Percentiles rank a stretch among this genome's conserved stretches.
phyloP scores from a whole-genome alignment of 1,139 yeast genomes.

The Candida labiduridarum region DNA sequence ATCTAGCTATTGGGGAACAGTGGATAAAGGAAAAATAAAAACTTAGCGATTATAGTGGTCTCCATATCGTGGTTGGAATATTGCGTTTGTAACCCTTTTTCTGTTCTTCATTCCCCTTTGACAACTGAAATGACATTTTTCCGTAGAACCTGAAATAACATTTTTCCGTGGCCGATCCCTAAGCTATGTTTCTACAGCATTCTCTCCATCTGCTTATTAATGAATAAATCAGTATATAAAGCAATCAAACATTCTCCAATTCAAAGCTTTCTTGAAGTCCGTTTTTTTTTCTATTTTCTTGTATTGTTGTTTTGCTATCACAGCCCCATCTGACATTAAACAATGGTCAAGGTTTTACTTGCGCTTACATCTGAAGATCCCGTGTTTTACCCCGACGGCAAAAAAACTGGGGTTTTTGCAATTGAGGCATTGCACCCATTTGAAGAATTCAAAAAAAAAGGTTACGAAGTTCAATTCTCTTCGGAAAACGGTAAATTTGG shows the following conservation, averaged over 20 bases:
- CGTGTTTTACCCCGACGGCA: slow-evolving; percentile 56
- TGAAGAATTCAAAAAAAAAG: slow-evolving; percentile 45
- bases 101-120: not conserved
- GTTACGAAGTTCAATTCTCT: slow-evolving; percentile 54
- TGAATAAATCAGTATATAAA: not conserved
- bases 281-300: not conserved
- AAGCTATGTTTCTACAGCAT: not conserved
- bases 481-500: slow-evolving; percentile 57
- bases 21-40: too few relatives aligned
- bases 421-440: slow-evolving; percentile 62
- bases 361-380: slow-evolving; percentile 55
- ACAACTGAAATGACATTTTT: not conserved
- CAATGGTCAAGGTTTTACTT: slow-evolving; percentile 41
- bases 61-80: too few relatives aligned
- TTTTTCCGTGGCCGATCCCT: not conserved
- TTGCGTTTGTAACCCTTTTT: not conserved
- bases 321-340: slow-evolving; percentile 51
- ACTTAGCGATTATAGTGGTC: too few relatives aligned
- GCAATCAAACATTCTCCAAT: not conserved
- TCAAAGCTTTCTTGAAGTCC: not conserved
- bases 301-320: slow-evolving; percentile 24
- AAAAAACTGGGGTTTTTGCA: slow-evolving; percentile 57
- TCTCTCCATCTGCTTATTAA: not conserved
- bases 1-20: too few relatives aligned
- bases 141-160: not conserved